Percentiles rank a stretch among this genome's conserved stretches.
These are phyloP conservation scores for Vaucheria bursata DNA, from an alignment of 352 stramenopile species.

Conservation along the genomic window DNA sequence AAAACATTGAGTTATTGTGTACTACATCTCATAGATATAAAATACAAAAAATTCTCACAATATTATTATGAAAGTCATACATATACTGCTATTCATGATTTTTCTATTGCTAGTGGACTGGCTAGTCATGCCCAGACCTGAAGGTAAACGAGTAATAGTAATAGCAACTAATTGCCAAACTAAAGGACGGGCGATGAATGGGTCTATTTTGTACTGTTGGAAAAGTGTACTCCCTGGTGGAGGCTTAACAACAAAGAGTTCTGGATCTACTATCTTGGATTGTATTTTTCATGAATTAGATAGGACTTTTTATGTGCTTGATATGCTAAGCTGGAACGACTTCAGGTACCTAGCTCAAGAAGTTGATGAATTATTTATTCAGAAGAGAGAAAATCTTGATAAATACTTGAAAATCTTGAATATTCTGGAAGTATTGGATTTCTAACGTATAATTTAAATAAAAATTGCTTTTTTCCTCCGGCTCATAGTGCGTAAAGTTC, in stretches of 20 bases:
- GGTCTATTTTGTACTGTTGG: conserved; percentile 70
- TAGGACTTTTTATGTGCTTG: conserved; percentile 76
- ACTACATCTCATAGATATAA: not conserved
- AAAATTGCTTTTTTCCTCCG: too few relatives aligned
- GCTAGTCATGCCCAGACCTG: conserved; percentile 76
- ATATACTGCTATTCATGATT: too few relatives aligned
- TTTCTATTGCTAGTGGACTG: conserved; percentile 57
- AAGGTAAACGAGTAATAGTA: conserved; percentile 76
- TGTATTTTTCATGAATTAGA: conserved; percentile 78
- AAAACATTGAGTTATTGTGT: not conserved
- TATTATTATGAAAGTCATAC: conserved; percentile 5
- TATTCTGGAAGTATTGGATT: too few relatives aligned
- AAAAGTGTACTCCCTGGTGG: conserved; percentile 15
- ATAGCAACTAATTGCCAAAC: conserved; percentile 70
- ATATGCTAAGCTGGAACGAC: conserved; percentile 86
- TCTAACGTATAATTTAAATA: too few relatives aligned
- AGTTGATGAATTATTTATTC: conserved; percentile 8
- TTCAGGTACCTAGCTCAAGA: conserved; percentile 46
- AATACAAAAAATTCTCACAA: not conserved
- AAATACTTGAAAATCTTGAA: too few relatives aligned
- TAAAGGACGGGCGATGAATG: conserved; percentile 64
- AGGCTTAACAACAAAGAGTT: not conserved
- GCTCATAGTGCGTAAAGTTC: too few relatives aligned
- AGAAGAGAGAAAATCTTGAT: too few relatives aligned
- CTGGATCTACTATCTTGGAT: conserved; percentile 65